These are phyloP conservation scores for Solanum microdontum DNA, from an alignment of 257 asterid species.

Conservation along the genomic window DNA sequence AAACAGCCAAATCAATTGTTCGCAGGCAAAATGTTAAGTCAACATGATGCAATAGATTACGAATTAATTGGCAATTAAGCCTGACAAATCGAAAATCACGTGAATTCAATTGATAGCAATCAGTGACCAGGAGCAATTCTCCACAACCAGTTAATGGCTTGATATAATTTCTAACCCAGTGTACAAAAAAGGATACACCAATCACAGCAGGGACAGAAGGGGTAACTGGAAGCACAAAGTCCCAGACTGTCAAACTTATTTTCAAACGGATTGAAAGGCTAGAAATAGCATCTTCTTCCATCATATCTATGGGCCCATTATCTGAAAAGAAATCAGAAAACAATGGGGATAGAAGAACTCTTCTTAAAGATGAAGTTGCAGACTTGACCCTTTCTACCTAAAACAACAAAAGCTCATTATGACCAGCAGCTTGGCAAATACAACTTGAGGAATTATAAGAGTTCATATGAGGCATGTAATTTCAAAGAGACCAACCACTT, in stretches of 20 bases:
- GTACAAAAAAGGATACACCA: constrained; percentile 75
- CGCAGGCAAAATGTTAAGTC: background rate
- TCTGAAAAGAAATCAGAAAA: constrained; percentile 68
- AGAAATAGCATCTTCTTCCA: constrained; percentile 91
- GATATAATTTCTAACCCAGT: background rate
- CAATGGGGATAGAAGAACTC: constrained; percentile 63
- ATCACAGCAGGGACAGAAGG: constrained; percentile 98
- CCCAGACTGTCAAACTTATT: constrained; percentile 87
- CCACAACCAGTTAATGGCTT: background rate
- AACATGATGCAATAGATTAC: background rate
- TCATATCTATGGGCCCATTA: constrained; percentile 67
- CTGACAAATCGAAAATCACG: background rate
- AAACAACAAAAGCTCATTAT: constrained; percentile 8
- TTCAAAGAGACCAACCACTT: constrained; percentile 56
- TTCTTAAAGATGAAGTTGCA: constrained; percentile 70
- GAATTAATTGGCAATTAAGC: background rate
- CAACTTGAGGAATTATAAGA: background rate
- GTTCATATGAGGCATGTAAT: background rate
- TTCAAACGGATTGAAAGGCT: constrained; percentile 67
- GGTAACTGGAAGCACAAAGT: constrained; percentile 77
- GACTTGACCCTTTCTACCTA: constrained; percentile 77
- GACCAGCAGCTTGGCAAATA: constrained; percentile 1
- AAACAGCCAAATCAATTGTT: background rate
- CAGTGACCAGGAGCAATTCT: background rate
- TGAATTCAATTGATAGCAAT: background rate